Base-by-base conservation (phyloP, 2,329 filamentous ascomycete genomes). In the Seiridium unicorne region DNA sequence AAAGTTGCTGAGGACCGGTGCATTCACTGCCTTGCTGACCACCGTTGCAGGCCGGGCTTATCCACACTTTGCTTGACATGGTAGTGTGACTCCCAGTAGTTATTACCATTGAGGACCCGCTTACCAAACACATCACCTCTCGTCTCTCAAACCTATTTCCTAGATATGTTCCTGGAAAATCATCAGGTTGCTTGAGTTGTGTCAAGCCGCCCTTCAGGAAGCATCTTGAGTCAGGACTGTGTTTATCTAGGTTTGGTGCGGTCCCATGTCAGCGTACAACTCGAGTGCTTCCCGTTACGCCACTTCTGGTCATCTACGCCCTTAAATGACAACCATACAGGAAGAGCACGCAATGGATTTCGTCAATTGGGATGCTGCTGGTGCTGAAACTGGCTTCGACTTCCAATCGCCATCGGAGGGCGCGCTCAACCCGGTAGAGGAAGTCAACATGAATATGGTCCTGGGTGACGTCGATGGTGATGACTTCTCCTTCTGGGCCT, bases 311-410 rank as follows among this genome's bases (percentile, higher is more conserved):
- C 47, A 59, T 46, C 13, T 57, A 53, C 53, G 54, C 57, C 42
- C 59, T 67, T 63, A 63, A 51, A 74, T 72, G 61, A 74, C 75
- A n/a, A 75, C 74, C 54, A 76, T 84, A 63, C 78, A 85, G 59
- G 81, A 85, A 58, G 76, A 83, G 77, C 85, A 89, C 59, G 82
- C 88, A 63, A 73, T 72, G 70, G 70, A 73, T 51, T 86, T 89
- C 69, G 83, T 90, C 71, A 79, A 87, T 69, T 88, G 85, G 84
- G 83, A 86, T 55, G 80, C 74, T 51, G 74, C 77, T 47, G 70
- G 72, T 46, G 68, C 74, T 60, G 73, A 69, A 58, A 66, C 70
- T 62, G 66, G 68, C 62, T 69, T 72, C 58, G 69, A 74, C 61
- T 65, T 74, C 38, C 63, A 71, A 40, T 64, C 70, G 54, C 72